Percentiles rank a stretch among this genome's conserved stretches.
Conservation (phyloP, 164 flowering plant species). For the Tetrastigma voinierianum region DNA sequence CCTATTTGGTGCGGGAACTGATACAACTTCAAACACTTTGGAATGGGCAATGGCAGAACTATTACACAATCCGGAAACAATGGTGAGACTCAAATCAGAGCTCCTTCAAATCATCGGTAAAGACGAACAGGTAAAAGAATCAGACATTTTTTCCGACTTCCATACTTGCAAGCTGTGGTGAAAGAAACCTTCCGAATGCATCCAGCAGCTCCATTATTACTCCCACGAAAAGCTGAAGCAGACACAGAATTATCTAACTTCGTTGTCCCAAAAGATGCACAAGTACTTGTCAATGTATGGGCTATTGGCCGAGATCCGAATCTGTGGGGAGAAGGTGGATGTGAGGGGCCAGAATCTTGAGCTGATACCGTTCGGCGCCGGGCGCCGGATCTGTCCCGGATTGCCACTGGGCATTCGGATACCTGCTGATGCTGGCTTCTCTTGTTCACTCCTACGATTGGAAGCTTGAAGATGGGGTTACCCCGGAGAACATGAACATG, state of each 20-base stretch:
- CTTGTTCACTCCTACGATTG: slow-evolving; percentile 16
- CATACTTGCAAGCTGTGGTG: slow-evolving; percentile 29
- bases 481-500: too few relatives aligned
- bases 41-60: slow-evolving; percentile 43
- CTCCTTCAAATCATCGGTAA: slow-evolving; percentile 31
- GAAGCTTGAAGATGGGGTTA: too few relatives aligned
- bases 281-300: slow-evolving; percentile 22
- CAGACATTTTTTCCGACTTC: slow-evolving; percentile 31
- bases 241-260: slow-evolving; percentile 7
- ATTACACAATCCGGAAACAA: slow-evolving; percentile 21
- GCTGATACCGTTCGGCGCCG: slow-evolving; percentile 24
- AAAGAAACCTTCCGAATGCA: slow-evolving; percentile 41
- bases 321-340: slow-evolving; percentile 4
- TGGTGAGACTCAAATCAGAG: slow-evolving; percentile 20
- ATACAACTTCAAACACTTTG: slow-evolving; percentile 36
- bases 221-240: slow-evolving; percentile 24
- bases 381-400: slow-evolving; percentile 25
- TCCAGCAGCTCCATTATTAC: slow-evolving; percentile 32
- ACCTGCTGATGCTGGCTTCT: slow-evolving; percentile 21
- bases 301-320: slow-evolving; percentile 23
- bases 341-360: too few relatives aligned
- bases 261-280: slow-evolving; percentile 16
- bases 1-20: slow-evolving; percentile 39
- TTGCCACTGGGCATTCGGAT: slow-evolving; percentile 16
- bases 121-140: slow-evolving; percentile 23